Evolutionary conservation across 2,329 filamentous ascomycete genomes (phyloP).

Genomic region (Leptographium wingfieldii): DNA sequence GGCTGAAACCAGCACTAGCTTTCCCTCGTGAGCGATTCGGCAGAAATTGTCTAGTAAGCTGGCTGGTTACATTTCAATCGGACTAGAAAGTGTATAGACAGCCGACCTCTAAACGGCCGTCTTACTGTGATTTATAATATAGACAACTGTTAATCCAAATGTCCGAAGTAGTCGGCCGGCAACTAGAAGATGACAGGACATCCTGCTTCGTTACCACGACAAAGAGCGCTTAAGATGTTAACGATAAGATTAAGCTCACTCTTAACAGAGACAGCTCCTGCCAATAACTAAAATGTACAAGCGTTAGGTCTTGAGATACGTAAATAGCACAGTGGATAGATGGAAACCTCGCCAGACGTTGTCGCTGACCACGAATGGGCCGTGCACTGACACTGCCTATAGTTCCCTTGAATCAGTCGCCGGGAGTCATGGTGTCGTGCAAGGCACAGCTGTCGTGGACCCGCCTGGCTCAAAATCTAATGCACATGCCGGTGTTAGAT

Average conservation of each 20-base stretch:
- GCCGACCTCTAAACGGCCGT: too few relatives aligned
- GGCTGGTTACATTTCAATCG: conserved; percentile 4
- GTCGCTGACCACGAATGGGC: conserved; percentile 17
- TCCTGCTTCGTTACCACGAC: conserved; percentile 6
- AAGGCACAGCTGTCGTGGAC: conserved; percentile 11
- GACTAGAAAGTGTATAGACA: too few relatives aligned
- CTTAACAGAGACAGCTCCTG: too few relatives aligned
- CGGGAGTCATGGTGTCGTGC: background rate
- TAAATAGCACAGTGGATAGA: too few relatives aligned
- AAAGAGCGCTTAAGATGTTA: conserved; percentile 10
- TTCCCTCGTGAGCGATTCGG: background rate
- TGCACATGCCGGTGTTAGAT: background rate
- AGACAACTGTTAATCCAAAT: background rate
- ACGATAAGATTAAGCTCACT: background rate
- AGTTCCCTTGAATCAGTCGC: background rate
- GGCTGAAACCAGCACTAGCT: background rate
- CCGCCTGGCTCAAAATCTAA: conserved; percentile 11
- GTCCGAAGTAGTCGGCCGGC: conserved; percentile 6
- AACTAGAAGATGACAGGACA: conserved; percentile 4
- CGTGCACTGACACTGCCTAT: conserved; percentile 16
- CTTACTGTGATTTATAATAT: too few relatives aligned
- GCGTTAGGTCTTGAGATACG: too few relatives aligned
- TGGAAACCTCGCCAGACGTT: background rate
- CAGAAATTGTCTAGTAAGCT: conserved; percentile 6
- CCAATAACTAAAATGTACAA: too few relatives aligned